Evolutionary conservation across 208 protist species (phyloP).

Genomic region (Entamoeba dispar): DNA sequence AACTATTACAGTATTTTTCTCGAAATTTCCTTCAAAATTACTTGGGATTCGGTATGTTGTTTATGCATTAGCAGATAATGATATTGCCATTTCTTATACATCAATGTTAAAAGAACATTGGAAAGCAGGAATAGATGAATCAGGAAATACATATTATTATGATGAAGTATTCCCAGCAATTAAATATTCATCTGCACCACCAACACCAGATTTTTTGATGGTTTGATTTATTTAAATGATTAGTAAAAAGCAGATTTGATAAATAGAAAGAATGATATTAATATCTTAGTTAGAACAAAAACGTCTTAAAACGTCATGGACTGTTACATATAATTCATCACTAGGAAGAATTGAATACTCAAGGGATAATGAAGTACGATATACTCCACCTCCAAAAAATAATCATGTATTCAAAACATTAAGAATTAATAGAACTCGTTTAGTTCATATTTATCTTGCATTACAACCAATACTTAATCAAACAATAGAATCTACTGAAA

Average conservation of each 20-base stretch:
- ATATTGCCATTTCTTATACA: not conserved
- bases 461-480: not conserved
- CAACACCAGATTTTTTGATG: not conserved
- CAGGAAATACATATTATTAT: not conserved
- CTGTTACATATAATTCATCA: not conserved
- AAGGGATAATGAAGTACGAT: not conserved
- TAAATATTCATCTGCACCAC: not conserved
- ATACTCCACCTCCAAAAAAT: not conserved
- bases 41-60: not conserved
- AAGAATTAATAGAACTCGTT: not conserved
- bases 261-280: too few relatives aligned
- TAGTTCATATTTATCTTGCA: not conserved
- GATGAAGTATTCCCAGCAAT: not conserved
- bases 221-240: not conserved
- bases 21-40: not conserved
- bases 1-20: not conserved
- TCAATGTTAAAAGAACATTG: not conserved
- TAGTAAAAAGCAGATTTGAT: not conserved
- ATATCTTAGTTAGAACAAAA: not conserved
- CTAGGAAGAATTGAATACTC: not conserved
- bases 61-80: not conserved
- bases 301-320: not conserved
- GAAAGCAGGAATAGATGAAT: not conserved
- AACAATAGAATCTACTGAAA: not conserved
- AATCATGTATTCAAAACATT: not conserved